Conservation (phyloP, 345 rosid species). For the Ceriops tagal region DNA sequence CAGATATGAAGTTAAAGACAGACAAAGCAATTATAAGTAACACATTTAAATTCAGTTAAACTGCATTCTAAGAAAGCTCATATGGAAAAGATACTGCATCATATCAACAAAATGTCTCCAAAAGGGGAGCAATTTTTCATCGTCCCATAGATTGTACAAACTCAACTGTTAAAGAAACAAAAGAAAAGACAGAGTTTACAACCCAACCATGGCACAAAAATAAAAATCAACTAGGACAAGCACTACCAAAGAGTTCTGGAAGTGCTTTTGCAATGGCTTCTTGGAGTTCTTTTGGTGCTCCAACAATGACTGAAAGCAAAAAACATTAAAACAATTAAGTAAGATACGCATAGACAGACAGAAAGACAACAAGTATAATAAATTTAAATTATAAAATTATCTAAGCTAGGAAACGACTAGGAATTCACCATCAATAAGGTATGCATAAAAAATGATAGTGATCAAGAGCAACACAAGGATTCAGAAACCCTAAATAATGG, state of each 20-base stretch:
- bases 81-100: no score
- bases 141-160: no score
- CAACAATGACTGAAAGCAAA: slow-evolving; percentile 54
- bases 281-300: slow-evolving; percentile 90
- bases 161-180: no score
- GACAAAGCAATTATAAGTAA: not conserved
- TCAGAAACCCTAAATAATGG: slow-evolving; percentile 15
- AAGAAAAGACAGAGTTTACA: not conserved
- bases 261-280: slow-evolving; percentile 81
- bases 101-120: no score
- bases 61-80: no score
- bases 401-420: not conserved
- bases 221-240: not conserved
- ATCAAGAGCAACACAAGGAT: slow-evolving; percentile 9
- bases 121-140: no score
- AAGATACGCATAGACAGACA: not conserved
- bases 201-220: slow-evolving; percentile 4
- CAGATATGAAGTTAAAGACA: slow-evolving; percentile 15
- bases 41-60: not conserved
- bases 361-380: not conserved
- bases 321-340: slow-evolving; percentile 10
- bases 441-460: not conserved
- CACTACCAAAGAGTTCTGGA: slow-evolving; percentile 79
- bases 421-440: no score
- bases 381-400: not conserved